A percentile compares a stretch with the other conserved stretches of the same genome.
Evolutionary conservation across 2,329 filamentous ascomycete species (phyloP).

Genomic region (Niveomyces coronatus): DNA sequence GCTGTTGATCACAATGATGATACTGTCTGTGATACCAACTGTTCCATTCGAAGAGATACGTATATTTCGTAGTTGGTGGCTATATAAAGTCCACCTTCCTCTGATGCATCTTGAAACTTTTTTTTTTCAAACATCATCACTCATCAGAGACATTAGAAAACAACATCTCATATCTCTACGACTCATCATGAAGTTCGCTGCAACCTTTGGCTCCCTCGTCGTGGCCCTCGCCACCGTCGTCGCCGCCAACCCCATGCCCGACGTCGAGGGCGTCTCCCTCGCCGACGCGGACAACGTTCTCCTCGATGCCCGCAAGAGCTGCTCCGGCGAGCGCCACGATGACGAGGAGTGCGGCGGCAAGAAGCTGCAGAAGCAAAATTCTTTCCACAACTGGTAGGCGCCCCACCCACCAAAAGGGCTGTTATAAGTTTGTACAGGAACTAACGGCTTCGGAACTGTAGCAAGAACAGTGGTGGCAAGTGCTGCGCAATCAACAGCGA

Average conservation of each 20-base stretch:
- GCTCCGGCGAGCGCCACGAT: neutral
- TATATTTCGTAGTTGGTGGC: no score
- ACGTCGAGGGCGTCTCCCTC: neutral
- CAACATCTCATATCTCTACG: no score
- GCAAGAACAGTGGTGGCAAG: neutral
- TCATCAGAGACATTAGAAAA: no score
- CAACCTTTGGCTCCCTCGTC: neutral
- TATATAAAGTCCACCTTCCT: no score
- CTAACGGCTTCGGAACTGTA: neutral
- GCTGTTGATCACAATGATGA: no score
- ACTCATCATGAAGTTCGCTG: neutral
- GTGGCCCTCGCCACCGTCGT: neutral
- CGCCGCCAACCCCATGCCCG: neutral
- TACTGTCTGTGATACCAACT: no score
- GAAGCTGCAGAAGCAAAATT: neutral
- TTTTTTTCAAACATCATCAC: no score
- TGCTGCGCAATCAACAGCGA: neutral
- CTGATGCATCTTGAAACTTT: no score
- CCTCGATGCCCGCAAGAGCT: neutral
- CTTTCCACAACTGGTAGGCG: neutral
- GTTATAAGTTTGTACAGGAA: neutral
- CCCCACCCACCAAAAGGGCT: no score
- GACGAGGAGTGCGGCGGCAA: neutral
- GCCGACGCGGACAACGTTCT: neutral
- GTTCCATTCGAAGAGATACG: no score